These are phyloP conservation scores for Salix caprea DNA, from an alignment of 345 rosid genomes.

Conservation along the genomic window DNA sequence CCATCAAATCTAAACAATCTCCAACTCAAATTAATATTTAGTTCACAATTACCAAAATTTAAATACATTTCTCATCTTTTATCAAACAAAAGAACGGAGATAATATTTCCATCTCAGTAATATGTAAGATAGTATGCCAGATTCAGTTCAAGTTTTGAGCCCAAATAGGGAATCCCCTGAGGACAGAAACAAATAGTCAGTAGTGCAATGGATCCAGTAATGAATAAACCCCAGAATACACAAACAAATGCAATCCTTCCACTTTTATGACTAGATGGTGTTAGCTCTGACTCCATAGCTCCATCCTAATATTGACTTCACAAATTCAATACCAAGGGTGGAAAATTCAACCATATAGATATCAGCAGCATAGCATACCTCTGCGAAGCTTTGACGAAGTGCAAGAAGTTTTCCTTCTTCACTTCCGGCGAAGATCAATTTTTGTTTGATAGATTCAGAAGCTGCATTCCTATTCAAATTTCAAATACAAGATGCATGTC, in stretches of 20 bases:
- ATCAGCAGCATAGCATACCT: slow-evolving; percentile 48
- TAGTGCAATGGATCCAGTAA: background rate
- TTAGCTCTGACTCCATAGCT: background rate
- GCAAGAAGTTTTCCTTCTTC: slow-evolving; percentile 95
- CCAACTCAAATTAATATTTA: background rate
- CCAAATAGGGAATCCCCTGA: background rate
- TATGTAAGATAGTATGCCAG: background rate
- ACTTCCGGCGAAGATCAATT: slow-evolving; percentile 78
- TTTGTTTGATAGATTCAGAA: slow-evolving; percentile 77
- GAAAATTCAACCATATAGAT: background rate
- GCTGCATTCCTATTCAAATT: slow-evolving; percentile 69
- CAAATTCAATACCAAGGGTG: background rate
- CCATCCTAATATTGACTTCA: background rate
- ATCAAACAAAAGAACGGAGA: background rate
- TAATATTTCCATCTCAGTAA: background rate
- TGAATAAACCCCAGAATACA: background rate
- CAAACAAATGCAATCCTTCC: background rate
- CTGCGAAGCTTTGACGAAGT: slow-evolving; percentile 85
- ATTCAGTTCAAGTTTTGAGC: background rate
- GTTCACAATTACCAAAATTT: background rate
- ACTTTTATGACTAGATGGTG: too few relatives aligned
- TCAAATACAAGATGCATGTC: slow-evolving; percentile 3
- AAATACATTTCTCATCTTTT: background rate
- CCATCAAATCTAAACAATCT: background rate
- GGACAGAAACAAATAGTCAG: background rate